phyloP scores from a whole-genome alignment of 331 rosid genomes.

The Cydonia oblonga region DNA sequence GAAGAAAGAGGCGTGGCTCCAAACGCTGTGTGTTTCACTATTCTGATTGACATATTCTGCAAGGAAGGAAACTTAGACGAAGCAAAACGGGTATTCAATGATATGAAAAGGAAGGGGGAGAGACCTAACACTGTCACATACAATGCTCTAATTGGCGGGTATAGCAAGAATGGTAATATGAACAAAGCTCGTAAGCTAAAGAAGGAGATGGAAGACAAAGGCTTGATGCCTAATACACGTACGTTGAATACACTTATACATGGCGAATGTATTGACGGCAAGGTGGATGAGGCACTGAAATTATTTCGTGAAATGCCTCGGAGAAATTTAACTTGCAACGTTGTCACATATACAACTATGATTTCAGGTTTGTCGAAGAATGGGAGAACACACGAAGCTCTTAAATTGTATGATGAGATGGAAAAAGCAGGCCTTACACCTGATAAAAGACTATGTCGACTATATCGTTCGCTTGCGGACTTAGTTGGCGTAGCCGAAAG shows the following conservation, averaged over 20 bases:
- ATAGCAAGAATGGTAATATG: slow-evolving; percentile 53
- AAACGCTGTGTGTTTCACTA: slow-evolving; percentile 46
- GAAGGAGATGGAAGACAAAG: slow-evolving; percentile 48
- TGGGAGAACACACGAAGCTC: slow-evolving; percentile 76
- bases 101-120: slow-evolving; percentile 49
- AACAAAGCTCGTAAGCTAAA: slow-evolving; percentile 43
- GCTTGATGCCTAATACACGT: slow-evolving; percentile 49
- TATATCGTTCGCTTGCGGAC: slow-evolving; percentile 27
- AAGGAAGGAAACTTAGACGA: slow-evolving; percentile 76
- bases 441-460: slow-evolving; percentile 55
- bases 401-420: slow-evolving; percentile 67
- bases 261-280: slow-evolving; percentile 61
- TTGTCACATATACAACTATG: slow-evolving; percentile 50
- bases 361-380: slow-evolving; percentile 73
- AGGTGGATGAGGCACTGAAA: slow-evolving; percentile 46
- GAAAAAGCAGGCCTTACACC: slow-evolving; percentile 43
- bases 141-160: slow-evolving; percentile 61
- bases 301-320: slow-evolving; percentile 53
- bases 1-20: slow-evolving; percentile 53
- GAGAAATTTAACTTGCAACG: slow-evolving; percentile 36
- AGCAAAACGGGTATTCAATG: slow-evolving; percentile 44
- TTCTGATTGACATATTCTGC: slow-evolving; percentile 60
- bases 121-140: slow-evolving; percentile 50
- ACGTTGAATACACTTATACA: slow-evolving; percentile 68
- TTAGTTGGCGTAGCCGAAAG: too few relatives aligned